A percentile compares a stretch with the other conserved stretches of the same genome.
Evolutionary conservation across 805 yeast species (phyloP).

Genomic region (Wickerhamiella azymoides): DNA sequence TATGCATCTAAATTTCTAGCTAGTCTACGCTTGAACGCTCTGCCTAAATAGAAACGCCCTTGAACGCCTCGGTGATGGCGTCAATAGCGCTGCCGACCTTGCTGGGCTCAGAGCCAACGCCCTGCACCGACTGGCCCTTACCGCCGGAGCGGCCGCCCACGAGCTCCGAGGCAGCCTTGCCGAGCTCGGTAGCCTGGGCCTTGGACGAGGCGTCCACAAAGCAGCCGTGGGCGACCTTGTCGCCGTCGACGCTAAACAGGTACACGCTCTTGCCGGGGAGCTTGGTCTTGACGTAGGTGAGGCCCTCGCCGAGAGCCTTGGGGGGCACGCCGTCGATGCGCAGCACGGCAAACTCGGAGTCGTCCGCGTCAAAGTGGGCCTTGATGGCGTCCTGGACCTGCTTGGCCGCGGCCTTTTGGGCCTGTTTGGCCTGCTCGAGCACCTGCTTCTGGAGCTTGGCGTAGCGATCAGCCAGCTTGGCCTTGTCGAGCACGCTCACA

Average conservation of each 20-base stretch:
- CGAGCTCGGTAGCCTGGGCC: slow-evolving; percentile 56
- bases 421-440: slow-evolving; percentile 75
- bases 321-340: slow-evolving; percentile 51
- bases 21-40: too few species aligned
- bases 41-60: slow-evolving; percentile 4
- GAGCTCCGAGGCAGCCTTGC: slow-evolving; percentile 49
- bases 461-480: slow-evolving; percentile 59
- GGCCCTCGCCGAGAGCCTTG: slow-evolving; percentile 87
- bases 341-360: slow-evolving; percentile 48
- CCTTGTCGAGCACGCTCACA: slow-evolving; percentile 71
- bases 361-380: slow-evolving; percentile 46
- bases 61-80: slow-evolving; percentile 47
- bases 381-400: slow-evolving; percentile 66
- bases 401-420: slow-evolving; percentile 79
- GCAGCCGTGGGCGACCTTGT: slow-evolving; percentile 90
- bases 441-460: slow-evolving; percentile 68
- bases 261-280: slow-evolving; percentile 16
- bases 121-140: slow-evolving; percentile 91
- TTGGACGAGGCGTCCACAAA: slow-evolving; percentile 66
- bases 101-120: slow-evolving; percentile 76
- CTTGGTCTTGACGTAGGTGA: slow-evolving; percentile 42
- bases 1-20: too few species aligned
- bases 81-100: slow-evolving; percentile 62
- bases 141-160: slow-evolving; percentile 99
- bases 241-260: slow-evolving; percentile 36